phyloP scores from a whole-genome alignment of 306 rosid species.

The Clitoria ternatea region DNA sequence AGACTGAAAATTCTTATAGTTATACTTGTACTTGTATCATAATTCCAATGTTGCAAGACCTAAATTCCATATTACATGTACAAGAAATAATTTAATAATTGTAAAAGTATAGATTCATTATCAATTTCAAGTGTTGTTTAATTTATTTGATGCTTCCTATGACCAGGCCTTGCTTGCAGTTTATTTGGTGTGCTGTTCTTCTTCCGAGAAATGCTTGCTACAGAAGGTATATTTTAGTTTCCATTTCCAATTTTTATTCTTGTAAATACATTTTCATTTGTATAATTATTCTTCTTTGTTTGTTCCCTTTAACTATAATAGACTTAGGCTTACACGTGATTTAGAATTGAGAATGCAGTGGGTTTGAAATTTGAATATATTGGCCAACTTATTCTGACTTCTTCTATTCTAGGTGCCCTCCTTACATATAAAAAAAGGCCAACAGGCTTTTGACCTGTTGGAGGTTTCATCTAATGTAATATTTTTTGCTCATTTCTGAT shows the following conservation, averaged over 20 bases:
- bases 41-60: not conserved
- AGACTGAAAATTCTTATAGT: not conserved
- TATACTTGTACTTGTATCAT: not conserved
- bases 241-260: constrained; percentile 8
- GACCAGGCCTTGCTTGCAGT: constrained; percentile 83
- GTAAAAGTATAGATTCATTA: not conserved
- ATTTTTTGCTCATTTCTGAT: not conserved
- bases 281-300: not conserved
- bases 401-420: not conserved
- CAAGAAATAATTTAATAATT: not conserved
- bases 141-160: constrained; percentile 1
- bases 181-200: constrained; percentile 74
- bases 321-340: not conserved
- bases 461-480: not conserved
- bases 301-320: not conserved
- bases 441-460: not conserved
- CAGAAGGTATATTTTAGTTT: constrained; percentile 48
- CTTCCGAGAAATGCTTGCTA: constrained; percentile 52
- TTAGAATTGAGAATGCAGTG: not conserved
- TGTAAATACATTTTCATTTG: not conserved
- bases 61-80: not conserved
- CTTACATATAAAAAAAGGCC: not conserved
- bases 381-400: not conserved
- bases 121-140: constrained; percentile 8
- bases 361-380: not conserved